Evolutionary conservation across 163 green algal species (phyloP).

Genomic region (Chloromonas sp.): DNA sequence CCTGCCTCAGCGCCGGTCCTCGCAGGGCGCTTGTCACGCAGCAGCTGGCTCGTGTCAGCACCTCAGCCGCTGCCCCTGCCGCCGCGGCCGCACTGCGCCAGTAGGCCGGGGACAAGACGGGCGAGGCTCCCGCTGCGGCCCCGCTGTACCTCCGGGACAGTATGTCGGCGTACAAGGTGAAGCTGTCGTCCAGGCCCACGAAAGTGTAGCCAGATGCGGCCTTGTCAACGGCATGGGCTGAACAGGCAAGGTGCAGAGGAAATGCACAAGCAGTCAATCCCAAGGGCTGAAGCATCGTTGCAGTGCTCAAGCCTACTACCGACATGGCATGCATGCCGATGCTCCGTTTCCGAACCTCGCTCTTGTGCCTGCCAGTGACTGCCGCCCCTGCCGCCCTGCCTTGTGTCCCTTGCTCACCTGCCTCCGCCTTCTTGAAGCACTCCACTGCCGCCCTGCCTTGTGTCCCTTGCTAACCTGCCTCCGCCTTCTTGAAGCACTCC

Average conservation of each 20-base stretch:
- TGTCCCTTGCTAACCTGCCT: slow-evolving; percentile 10
- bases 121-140: not conserved
- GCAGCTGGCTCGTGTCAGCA: slow-evolving; percentile 28
- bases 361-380: too few species aligned
- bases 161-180: slow-evolving; percentile 45
- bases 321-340: too few species aligned
- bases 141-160: slow-evolving; percentile 18
- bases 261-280: too few species aligned
- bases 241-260: not conserved
- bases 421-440: slow-evolving; percentile 23
- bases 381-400: not conserved
- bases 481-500: slow-evolving; percentile 21
- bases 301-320: too few species aligned
- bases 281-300: too few species aligned
- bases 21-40: slow-evolving; percentile 1
- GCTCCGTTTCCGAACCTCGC: too few species aligned
- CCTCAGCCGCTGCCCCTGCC: slow-evolving; percentile 25
- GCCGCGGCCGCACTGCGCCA: not conserved
- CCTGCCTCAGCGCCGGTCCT: not conserved
- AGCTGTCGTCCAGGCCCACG: slow-evolving; percentile 43
- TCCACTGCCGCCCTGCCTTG: slow-evolving; percentile 18
- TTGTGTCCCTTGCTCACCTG: slow-evolving; percentile 3
- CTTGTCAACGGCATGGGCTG: slow-evolving; percentile 36
- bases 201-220: slow-evolving; percentile 38
- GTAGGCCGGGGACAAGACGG: not conserved